Evolutionary conservation across 1,284 basidiomycete species (phyloP).

Genomic region (Moesziomyces globuligerus): DNA sequence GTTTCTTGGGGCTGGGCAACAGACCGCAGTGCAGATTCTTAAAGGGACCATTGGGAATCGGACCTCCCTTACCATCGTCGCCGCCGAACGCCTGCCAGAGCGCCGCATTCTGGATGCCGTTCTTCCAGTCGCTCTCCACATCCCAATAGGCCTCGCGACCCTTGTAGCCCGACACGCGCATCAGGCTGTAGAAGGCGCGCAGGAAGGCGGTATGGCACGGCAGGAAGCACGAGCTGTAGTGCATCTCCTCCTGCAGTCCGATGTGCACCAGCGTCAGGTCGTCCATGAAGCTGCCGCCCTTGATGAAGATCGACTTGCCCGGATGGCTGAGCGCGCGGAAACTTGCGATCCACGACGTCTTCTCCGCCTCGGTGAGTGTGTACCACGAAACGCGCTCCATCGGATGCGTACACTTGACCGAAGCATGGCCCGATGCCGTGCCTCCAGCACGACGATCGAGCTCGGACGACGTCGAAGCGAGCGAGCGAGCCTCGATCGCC

Average conservation of each 20-base stretch:
- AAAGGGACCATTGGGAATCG: conserved; percentile 34
- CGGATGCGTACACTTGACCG: conserved; percentile 27
- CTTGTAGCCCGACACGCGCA: conserved; percentile 25
- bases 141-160: conserved; percentile 38
- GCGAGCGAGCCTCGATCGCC: conserved; percentile 7
- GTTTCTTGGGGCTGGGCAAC: conserved; percentile 23
- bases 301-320: conserved; percentile 31
- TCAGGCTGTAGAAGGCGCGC: conserved; percentile 27
- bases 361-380: conserved; percentile 11
- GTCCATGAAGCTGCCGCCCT: conserved; percentile 25
- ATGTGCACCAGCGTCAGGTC: conserved; percentile 36
- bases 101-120: conserved; percentile 10
- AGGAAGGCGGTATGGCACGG: conserved; percentile 33
- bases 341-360: conserved; percentile 9
- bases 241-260: conserved; percentile 36
- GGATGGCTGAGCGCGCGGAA: conserved; percentile 8
- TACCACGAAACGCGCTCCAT: conserved; percentile 34
- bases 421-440: neutral
- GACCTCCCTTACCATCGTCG: conserved; percentile 16
- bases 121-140: conserved; percentile 14
- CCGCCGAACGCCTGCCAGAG: conserved; percentile 12
- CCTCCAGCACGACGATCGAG: neutral
- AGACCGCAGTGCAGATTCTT: conserved; percentile 5
- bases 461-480: neutral
- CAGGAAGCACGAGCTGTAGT: conserved; percentile 40